A percentile compares a stretch with the other conserved stretches of the same genome.
Conservation (phyloP, 2,329 filamentous ascomycete species). For the Setomelanomma holmii region DNA sequence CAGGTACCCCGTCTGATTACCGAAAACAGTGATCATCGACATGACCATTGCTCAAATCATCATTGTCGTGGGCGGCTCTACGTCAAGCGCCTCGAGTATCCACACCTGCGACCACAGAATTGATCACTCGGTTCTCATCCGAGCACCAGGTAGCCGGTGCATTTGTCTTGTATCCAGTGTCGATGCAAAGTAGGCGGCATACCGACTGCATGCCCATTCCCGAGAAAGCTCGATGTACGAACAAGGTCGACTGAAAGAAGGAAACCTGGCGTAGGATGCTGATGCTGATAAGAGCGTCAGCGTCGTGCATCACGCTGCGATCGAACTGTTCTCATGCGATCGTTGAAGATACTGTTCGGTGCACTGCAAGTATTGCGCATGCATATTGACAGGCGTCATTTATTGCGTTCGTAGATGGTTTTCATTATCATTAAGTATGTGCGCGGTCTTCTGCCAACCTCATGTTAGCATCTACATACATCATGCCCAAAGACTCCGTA, state of each 20-base stretch:
- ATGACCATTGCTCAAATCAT: no score
- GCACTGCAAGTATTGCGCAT: no score
- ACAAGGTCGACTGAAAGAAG: no score
- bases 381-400: neutral
- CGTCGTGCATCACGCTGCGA: neutral
- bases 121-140: constrained; percentile 2
- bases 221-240: no score
- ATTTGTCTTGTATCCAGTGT: neutral
- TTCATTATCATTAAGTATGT: constrained; percentile 6
- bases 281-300: neutral
- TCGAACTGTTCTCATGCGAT: neutral
- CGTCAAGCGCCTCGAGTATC: neutral
- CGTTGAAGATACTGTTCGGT: no score
- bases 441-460: no score
- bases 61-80: no score
- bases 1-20: neutral
- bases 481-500: constrained; percentile 1
- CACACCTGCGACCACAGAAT: neutral
- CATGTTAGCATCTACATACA: neutral
- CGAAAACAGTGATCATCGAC: neutral
- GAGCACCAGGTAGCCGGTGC: constrained; percentile 14
- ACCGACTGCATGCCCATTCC: no score
- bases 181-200: no score
- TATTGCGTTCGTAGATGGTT: no score
- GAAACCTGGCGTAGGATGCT: neutral